These are phyloP conservation scores for Gracilariopsis chorda DNA, from an alignment of 23 red algal species.

Conservation along the genomic window DNA sequence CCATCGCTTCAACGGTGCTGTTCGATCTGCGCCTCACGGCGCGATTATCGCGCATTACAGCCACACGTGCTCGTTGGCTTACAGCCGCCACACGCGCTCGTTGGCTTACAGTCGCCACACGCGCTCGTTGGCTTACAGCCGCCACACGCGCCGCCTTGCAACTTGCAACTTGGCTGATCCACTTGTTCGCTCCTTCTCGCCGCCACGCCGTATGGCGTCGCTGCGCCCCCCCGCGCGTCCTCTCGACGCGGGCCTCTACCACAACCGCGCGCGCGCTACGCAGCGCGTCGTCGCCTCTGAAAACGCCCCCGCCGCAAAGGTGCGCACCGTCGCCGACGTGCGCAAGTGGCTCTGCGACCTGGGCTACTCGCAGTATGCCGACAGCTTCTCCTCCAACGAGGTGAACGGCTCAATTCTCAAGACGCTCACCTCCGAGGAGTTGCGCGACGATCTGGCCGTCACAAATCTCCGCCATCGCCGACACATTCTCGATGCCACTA, in stretches of 20 bases:
- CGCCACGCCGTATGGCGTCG: not conserved
- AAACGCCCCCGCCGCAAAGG: not conserved
- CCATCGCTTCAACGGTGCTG: not conserved
- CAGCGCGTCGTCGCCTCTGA: not conserved
- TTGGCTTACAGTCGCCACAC: not conserved
- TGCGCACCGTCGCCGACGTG: conserved; percentile 55
- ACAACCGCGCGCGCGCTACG: not conserved
- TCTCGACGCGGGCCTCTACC: no score
- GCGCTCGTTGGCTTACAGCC: not conserved
- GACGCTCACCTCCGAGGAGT: conserved; percentile 71
- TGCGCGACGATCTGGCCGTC: conserved; percentile 73
- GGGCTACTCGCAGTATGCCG: conserved; percentile 54
- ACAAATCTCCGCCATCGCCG: conserved; percentile 67
- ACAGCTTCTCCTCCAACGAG: conserved; percentile 69
- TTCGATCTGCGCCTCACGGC: conserved; percentile 22
- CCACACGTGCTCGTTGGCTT: not conserved
- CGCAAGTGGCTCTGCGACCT: conserved; percentile 34
- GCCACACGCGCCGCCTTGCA: not conserved
- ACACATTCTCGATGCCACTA: conserved; percentile 46
- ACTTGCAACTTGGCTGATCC: no score
- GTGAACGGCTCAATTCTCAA: conserved; percentile 60
- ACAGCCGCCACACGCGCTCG: not conserved
- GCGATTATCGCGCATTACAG: no score
- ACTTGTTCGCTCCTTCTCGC: no score
- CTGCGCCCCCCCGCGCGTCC: not conserved